These are phyloP conservation scores for Aureobasidium lini DNA, from an alignment of 2,329 filamentous ascomycete species.

Conservation along the genomic window DNA sequence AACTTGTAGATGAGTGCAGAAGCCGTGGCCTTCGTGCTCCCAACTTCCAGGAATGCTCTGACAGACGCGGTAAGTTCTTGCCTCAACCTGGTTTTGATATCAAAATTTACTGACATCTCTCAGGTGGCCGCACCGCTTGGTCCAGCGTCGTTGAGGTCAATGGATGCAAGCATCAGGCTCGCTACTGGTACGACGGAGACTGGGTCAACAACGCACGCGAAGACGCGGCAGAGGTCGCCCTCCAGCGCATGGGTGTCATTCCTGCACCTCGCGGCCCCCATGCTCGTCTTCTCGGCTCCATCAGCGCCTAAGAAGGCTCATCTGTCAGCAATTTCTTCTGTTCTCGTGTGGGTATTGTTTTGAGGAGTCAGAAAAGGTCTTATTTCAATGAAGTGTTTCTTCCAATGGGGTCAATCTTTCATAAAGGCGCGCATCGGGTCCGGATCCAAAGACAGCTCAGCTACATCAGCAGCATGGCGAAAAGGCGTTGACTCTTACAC, in stretches of 20 bases:
- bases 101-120: neutral
- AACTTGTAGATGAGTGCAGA: slow-evolving; percentile 39
- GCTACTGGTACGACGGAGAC: slow-evolving; percentile 87
- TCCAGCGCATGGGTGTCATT: slow-evolving; percentile 37
- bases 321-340: neutral
- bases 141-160: slow-evolving; percentile 70
- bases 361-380: neutral
- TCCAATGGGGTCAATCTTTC: slow-evolving; percentile 2
- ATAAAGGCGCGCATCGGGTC: slow-evolving; percentile 9
- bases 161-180: slow-evolving; percentile 58
- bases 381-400: neutral
- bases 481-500: slow-evolving; percentile 6
- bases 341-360: slow-evolving; percentile 5
- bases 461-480: slow-evolving; percentile 12
- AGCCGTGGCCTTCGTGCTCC: slow-evolving; percentile 13
- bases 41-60: slow-evolving; percentile 14
- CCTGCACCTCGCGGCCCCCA: slow-evolving; percentile 7
- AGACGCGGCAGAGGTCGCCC: slow-evolving; percentile 79
- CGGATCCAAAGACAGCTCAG: slow-evolving; percentile 3
- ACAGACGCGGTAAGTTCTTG: slow-evolving; percentile 13
- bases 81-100: neutral
- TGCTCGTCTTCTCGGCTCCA: neutral
- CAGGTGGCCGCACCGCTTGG: slow-evolving; percentile 87
- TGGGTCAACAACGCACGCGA: slow-evolving; percentile 82
- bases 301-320: neutral